Evolutionary conservation across 2,329 filamentous ascomycete genomes (phyloP).

Genomic region (Aspergillus fructus): DNA sequence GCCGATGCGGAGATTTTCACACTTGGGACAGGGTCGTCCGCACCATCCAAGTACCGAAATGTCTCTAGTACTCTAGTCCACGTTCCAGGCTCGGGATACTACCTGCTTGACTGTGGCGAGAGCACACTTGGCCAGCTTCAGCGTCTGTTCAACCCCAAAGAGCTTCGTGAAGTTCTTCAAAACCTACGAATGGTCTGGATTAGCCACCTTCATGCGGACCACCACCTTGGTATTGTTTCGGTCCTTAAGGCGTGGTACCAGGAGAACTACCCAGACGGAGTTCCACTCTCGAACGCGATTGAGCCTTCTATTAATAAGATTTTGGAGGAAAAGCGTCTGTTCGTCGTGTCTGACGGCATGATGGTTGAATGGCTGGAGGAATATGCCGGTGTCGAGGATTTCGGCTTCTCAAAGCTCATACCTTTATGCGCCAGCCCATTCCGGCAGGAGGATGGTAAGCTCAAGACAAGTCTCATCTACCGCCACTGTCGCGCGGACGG

Average conservation of each 20-base stretch:
- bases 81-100: constrained; percentile 81
- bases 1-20: constrained; percentile 79
- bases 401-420: constrained; percentile 62
- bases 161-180: constrained; percentile 69
- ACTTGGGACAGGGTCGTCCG: constrained; percentile 85
- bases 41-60: constrained; percentile 92
- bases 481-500: constrained; percentile 30
- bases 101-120: constrained; percentile 89
- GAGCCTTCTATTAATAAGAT: constrained; percentile 37
- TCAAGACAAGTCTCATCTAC: constrained; percentile 30
- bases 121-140: constrained; percentile 85
- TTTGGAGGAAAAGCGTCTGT: constrained; percentile 49
- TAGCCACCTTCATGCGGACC: constrained; percentile 93
- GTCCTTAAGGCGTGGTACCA: constrained; percentile 80
- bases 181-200: constrained; percentile 85
- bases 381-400: constrained; percentile 74
- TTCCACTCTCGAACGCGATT: constrained; percentile 41
- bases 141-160: constrained; percentile 66
- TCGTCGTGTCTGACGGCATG: constrained; percentile 66
- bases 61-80: constrained; percentile 85
- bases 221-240: constrained; percentile 81
- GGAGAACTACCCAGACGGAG: constrained; percentile 49
- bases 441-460: constrained; percentile 12
- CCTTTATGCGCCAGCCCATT: constrained; percentile 46
- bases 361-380: constrained; percentile 79